Conservation (phyloP, 2,329 filamentous ascomycete species). For the Penicillium decumbens region DNA sequence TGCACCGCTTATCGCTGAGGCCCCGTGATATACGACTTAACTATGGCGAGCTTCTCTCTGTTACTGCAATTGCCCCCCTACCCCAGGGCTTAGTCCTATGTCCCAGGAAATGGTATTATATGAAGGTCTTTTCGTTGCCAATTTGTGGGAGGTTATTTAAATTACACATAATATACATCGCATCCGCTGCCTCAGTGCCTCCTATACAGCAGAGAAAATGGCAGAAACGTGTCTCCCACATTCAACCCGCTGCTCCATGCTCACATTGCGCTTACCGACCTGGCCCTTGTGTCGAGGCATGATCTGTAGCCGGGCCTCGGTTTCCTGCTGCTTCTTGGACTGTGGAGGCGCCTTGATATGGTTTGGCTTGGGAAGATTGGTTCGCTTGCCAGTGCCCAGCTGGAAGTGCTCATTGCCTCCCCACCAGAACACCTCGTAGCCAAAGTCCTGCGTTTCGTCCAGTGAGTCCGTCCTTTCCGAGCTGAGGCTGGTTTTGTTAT, state of each 20-base stretch:
- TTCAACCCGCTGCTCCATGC: conserved; percentile 79
- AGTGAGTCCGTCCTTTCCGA: conserved; percentile 49
- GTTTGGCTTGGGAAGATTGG: conserved; percentile 67
- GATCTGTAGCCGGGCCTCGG: conserved; percentile 71
- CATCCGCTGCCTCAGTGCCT: neutral
- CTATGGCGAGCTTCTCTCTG: neutral
- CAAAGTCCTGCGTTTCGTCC: conserved; percentile 76
- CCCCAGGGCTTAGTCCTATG: no score
- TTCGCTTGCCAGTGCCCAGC: conserved; percentile 83
- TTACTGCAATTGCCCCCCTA: neutral
- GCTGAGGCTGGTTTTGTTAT: conserved; percentile 67
- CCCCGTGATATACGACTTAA: neutral
- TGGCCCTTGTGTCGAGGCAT: conserved; percentile 69
- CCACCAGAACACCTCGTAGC: conserved; percentile 86
- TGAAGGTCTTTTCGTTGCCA: neutral
- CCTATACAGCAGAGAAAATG: conserved; percentile 66
- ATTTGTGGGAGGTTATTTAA: conserved; percentile 2
- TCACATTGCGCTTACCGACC: conserved; percentile 65
- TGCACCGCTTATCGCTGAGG: conserved; percentile 19
- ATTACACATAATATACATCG: conserved; percentile 20
- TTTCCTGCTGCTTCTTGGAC: conserved; percentile 56
- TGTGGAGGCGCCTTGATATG: conserved; percentile 73
- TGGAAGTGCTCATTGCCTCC: conserved; percentile 93
- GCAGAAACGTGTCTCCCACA: conserved; percentile 78
- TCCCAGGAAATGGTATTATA: neutral